phyloP scores from a whole-genome alignment of 2,329 filamentous ascomycete genomes.

The Lasiodiplodia theobromae region DNA sequence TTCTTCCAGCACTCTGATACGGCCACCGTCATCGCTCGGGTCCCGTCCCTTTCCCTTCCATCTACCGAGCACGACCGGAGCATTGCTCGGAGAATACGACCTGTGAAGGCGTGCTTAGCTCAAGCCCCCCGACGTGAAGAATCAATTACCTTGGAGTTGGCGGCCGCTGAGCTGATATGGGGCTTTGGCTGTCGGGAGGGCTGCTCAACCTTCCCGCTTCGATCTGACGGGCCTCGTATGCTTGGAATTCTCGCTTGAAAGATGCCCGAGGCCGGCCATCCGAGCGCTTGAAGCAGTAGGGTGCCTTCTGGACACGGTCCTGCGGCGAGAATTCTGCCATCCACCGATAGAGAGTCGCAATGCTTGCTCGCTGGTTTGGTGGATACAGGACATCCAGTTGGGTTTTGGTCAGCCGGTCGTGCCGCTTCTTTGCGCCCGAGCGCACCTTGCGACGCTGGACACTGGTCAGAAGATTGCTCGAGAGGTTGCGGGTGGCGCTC shows the following conservation, averaged over 20 bases:
- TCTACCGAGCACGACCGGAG: background rate
- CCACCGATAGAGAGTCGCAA: background rate
- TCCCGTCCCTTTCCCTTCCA: slow-evolving; percentile 7
- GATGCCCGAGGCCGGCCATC: background rate
- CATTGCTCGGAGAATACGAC: background rate
- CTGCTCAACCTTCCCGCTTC: background rate
- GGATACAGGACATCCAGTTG: slow-evolving; percentile 1
- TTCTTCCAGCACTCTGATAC: slow-evolving; percentile 8
- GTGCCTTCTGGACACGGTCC: background rate
- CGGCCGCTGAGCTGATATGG: background rate
- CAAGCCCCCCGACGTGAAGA: background rate
- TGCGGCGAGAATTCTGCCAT: background rate
- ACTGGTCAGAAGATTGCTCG: too few relatives aligned
- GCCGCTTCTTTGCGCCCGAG: too few relatives aligned
- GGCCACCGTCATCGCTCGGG: background rate
- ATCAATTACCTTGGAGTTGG: background rate
- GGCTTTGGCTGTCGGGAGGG: too few relatives aligned
- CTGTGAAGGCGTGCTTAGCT: background rate
- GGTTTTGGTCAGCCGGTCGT: background rate
- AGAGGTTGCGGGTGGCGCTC: background rate
- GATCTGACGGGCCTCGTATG: background rate
- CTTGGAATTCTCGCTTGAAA: background rate
- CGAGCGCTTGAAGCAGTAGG: slow-evolving; percentile 1
- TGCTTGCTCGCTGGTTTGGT: background rate
- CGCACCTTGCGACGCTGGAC: background rate